Percentiles rank a stretch among this genome's conserved stretches.
Evolutionary conservation across 2,329 filamentous ascomycete species (phyloP).

Genomic region (Xylaria hypoxylon): DNA sequence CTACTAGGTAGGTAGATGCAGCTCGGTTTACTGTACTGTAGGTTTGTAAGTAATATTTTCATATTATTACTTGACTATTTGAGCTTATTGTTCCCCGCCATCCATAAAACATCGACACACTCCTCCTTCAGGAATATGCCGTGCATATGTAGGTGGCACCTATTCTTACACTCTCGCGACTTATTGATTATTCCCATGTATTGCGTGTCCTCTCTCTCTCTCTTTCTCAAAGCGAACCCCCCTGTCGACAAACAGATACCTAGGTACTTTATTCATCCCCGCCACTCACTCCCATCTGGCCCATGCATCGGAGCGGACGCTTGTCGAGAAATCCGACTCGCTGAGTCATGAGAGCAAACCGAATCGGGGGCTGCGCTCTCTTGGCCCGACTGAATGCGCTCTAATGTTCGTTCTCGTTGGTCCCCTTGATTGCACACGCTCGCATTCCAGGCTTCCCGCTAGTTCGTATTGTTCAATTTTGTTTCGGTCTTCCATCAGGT

Average conservation of each 20-base stretch:
- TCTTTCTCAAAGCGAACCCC: background rate
- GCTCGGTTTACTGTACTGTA: background rate
- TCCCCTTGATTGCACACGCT: conserved; percentile 1
- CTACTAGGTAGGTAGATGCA: background rate
- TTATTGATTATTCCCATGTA: conserved; percentile 29
- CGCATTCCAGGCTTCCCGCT: conserved; percentile 5
- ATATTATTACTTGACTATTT: conserved; percentile 13
- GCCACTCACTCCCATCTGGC: conserved; percentile 7
- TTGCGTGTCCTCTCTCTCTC: conserved; percentile 17
- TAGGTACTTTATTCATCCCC: background rate
- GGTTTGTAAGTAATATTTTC: conserved; percentile 7
- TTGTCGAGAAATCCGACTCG: conserved; percentile 18
- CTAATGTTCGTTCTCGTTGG: conserved; percentile 3
- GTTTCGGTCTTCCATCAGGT: background rate
- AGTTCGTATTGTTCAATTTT: background rate
- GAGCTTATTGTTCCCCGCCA: conserved; percentile 27
- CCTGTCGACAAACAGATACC: conserved; percentile 1
- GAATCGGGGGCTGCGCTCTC: conserved; percentile 8
- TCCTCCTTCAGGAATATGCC: conserved; percentile 31
- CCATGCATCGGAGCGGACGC: conserved; percentile 10
- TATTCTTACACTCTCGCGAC: conserved; percentile 16
- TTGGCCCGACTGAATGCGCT: conserved; percentile 14
- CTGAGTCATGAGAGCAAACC: background rate
- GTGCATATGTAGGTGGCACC: conserved; percentile 24
- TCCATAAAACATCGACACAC: conserved; percentile 3